Base-by-base conservation (phyloP, 306 rosid species). In the Begonia fuchsioides region DNA sequence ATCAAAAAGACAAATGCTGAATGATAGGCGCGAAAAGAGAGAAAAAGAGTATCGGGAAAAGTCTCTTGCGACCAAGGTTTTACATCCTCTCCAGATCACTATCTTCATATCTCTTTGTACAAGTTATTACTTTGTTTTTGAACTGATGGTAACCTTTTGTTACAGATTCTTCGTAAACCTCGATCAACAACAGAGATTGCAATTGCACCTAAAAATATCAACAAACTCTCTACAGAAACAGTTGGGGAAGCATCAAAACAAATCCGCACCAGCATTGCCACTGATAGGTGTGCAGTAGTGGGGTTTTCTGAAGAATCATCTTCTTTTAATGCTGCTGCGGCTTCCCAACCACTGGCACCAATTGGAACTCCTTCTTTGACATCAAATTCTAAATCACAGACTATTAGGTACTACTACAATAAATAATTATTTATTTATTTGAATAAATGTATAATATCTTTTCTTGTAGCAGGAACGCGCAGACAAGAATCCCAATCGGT, bases 1-100 rank as follows among this genome's bases (percentile, higher is more conserved):
- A 70, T 90, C 97, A 41, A 90, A 90, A 73, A 78, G 90, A 74
- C 93, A 90, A 73, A 90, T 84, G 97, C 69, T 90, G 60, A 84
- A 81, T 65, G 97, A 83, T 74, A 73, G 97, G 40, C 80, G 97
- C 15, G 93, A 90, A 44, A 95, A 78, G 41, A 84, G 92, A 67
- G 97, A 84, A 67, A 84, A 77, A 57, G 97, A 90, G 60, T 68
- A 64, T 64, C 84, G 81, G 81, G 95, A 93, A 0, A 90, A 84
- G 68, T 81, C 84, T 65, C 84, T 74, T 50, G 74, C 59, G 40
- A 63, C 80, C 15, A 90, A 90, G 93, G 95, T 84, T 54, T 54
- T 50, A 1, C 6, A 32, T 3, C 11, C 3, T 18, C 19, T 57
- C 19, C 12, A 9, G 32, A 57, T 44, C 43, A 52, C 15, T 12